Conservation (phyloP, 768 basidiomycete genomes). For the Inosperma sp. region DNA sequence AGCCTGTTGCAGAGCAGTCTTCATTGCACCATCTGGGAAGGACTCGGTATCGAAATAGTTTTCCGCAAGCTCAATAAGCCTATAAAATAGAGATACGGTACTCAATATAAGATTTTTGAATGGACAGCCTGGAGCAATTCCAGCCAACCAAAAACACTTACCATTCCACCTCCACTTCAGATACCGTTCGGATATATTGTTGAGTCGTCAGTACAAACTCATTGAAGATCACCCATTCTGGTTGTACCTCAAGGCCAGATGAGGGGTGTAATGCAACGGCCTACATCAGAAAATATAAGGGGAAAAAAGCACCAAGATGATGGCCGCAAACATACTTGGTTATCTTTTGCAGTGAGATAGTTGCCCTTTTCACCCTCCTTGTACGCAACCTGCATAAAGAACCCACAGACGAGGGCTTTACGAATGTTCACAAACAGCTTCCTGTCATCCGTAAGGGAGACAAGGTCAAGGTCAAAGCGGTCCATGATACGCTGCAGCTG, state of each 20-base stretch:
- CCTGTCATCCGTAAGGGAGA: conserved; percentile 62
- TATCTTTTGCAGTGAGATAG: conserved; percentile 92
- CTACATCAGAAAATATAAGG: conserved; percentile 29
- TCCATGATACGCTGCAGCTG: conserved; percentile 93
- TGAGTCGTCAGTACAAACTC: conserved; percentile 91
- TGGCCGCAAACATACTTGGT: conserved; percentile 54
- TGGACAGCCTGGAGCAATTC: not conserved
- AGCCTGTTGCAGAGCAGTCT: conserved; percentile 54
- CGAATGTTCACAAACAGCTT: conserved; percentile 74
- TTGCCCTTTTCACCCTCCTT: conserved; percentile 86
- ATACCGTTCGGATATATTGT: conserved; percentile 87
- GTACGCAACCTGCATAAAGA: conserved; percentile 98
- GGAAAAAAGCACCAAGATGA: not conserved
- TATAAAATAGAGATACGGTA: conserved; percentile 13
- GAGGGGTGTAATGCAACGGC: conserved; percentile 80
- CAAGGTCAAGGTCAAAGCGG: conserved; percentile 72
- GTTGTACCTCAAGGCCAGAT: conserved; percentile 80
- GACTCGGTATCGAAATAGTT: conserved; percentile 63
- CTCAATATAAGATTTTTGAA: conserved; percentile 4
- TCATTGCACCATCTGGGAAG: conserved; percentile 71
- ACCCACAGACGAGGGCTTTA: conserved; percentile 83
- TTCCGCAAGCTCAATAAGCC: conserved; percentile 37
- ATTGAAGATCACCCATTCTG: conserved; percentile 91
- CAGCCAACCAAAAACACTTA: conserved; percentile 25
- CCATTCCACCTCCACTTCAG: conserved; percentile 86